phyloP scores from a whole-genome alignment of 139 green algal genomes.

The Asterochloris erici region DNA sequence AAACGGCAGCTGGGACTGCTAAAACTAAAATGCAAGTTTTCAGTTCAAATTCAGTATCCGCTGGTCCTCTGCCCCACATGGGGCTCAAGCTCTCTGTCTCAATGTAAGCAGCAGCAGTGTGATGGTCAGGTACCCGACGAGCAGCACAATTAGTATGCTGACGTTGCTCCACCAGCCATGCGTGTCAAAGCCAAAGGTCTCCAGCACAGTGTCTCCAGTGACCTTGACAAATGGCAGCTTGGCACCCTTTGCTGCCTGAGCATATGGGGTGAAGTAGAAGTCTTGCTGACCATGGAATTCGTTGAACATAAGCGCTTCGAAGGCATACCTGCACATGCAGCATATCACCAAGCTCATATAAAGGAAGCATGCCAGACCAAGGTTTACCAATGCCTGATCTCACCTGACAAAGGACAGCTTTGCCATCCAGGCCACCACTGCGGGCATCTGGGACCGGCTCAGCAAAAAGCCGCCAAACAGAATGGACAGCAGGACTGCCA shows the following conservation, averaged over 20 bases:
- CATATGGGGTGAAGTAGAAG: slow-evolving; percentile 57
- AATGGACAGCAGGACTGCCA: slow-evolving; percentile 47
- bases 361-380: too few relatives aligned
- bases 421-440: slow-evolving; percentile 28
- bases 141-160: slow-evolving; percentile 29
- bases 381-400: background rate
- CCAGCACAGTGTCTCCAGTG: slow-evolving; percentile 52
- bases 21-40: too few relatives aligned
- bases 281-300: slow-evolving; percentile 54
- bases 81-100: background rate
- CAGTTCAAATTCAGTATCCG: too few relatives aligned
- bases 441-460: slow-evolving; percentile 43
- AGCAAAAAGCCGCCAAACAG: slow-evolving; percentile 66
- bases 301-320: slow-evolving; percentile 63
- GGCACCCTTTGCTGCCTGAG: slow-evolving; percentile 30
- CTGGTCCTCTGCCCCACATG: too few relatives aligned
- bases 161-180: slow-evolving; percentile 37
- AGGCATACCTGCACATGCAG: slow-evolving; percentile 48
- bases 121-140: slow-evolving; percentile 33
- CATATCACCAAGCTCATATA: background rate
- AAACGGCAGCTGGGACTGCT: too few relatives aligned
- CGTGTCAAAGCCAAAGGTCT: slow-evolving; percentile 55
- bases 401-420: slow-evolving; percentile 44
- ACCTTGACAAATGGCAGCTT: slow-evolving; percentile 50
- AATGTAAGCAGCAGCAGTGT: slow-evolving; percentile 56